Base-by-base conservation (phyloP, 2,329 filamentous ascomycete genomes). In the Colletotrichum sp. region DNA sequence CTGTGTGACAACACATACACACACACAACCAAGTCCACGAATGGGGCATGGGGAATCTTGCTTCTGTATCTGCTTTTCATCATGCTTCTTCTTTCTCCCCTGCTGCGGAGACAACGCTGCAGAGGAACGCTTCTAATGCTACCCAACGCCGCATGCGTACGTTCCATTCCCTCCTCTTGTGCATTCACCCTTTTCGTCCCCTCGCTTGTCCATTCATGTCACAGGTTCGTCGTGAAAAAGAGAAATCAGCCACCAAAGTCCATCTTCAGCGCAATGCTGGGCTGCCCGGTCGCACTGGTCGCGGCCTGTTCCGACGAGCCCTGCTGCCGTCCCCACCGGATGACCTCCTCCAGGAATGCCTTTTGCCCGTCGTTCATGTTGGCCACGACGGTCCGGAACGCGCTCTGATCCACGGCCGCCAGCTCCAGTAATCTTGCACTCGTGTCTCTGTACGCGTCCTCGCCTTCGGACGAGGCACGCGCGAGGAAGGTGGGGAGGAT, bases 201-300 rank as follows among this genome's bases (percentile, higher is more conserved):
- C 27, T 62, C 30, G 58, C 62, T 48, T 48, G 58, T 62, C 58
- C 32, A 62, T 34, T 39, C 64, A 55, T 55, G 18, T 55, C 22
- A 39, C 7, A 48, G 16, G 18, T 60, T 27, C 32, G 18, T 60
- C 66, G 34, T 67, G n/a, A 34, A 25, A 34, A 30, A 18, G 32
- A 56, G 32, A 36, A 56, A 56, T 81, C 69, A 83, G 22, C 87
- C 86, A 7, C 91, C 92, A 89, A 99, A 98, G 84, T 98, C 90
- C 94, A 98, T 97, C 89, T 97, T 97, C 82, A 99, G 85, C 70
- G 95, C 95, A 88, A 99, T 99, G 77, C 89, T 97, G 15, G 97
- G 97, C 84, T 91, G 92, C 32, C 87, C 90, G 74, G 88, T 86
- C 74, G 86, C 88, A 66, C 84, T 85, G 58, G 85, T 81, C 4